Evolutionary conservation across 208 protist genomes (phyloP), one percentile per base, ranked within the genome.

Genomic region (Acanthamoeba lenticulata): DNA sequence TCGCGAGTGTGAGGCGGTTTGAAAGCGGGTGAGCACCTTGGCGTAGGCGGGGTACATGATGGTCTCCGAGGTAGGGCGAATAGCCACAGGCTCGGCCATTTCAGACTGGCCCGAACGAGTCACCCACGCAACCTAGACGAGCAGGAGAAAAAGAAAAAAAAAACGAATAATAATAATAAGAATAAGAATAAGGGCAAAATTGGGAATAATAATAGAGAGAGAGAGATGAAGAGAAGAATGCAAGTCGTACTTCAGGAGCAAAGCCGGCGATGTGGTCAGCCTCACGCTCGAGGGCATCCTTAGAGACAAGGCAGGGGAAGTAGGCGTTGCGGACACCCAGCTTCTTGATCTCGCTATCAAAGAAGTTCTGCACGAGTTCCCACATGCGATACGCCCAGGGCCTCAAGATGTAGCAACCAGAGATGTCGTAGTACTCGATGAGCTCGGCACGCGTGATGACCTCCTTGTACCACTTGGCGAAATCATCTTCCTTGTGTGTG

Each of bases 361-460:
- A 96, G 60, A 97, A 98, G 19, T 45, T 92, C 97, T 99, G 97
- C 90, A 99, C 98, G 32, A 94, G 83, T 94, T 99, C 99, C 99
- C 99, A 99, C 72, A 99, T 98, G 88, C 96, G 97, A 95, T 97
- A 99, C 5, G 98, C 96, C 98, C 98, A 99, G 38, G 99, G 99
- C 79, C 99, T 98, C 17, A 99, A 98, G 94, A 99, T 99, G 96
- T 99, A 99, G 96, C 98, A 99, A 88, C 99, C 99, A 32, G 98
- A 99, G 55, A 99, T 98, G 97, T 99, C 99, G 97, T 99, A 99
- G 97, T 99, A 99, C 83, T 99, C 99, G 94, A 99, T 99, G 98
- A 99, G 98, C 97, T 99, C 99, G 34, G 97, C 95, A 94, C 99
- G 98, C 40, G 97, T 98, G 94, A 99, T 99, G 19, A 99, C 98